These are phyloP conservation scores for Paraconiothyrium brasiliense DNA, from an alignment of 2,329 filamentous ascomycete species.

Conservation along the genomic window DNA sequence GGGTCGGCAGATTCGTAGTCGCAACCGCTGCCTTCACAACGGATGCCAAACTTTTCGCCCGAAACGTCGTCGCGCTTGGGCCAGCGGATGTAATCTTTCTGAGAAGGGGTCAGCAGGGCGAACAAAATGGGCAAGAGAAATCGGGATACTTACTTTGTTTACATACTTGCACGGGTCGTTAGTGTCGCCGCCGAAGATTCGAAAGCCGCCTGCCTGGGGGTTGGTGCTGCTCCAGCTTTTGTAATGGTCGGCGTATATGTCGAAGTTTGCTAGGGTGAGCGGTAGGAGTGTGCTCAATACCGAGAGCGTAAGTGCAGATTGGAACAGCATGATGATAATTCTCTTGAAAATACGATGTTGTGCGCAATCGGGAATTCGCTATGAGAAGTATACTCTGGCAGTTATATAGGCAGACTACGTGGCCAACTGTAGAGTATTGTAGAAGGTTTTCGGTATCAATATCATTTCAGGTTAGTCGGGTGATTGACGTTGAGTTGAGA, in stretches of 20 bases:
- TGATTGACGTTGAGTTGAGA: not conserved
- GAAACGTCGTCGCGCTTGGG: not conserved
- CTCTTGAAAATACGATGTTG: too few relatives aligned
- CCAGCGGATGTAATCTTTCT: not conserved
- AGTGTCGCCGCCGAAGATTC: not conserved
- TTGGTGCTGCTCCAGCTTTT: not conserved
- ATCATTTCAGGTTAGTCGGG: not conserved
- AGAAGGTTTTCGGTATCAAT: slow-evolving; percentile 1
- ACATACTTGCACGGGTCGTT: not conserved
- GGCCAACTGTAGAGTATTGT: slow-evolving; percentile 2
- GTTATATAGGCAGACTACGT: not conserved
- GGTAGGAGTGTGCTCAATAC: not conserved
- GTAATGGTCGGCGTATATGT: slow-evolving; percentile 2
- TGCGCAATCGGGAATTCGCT: not conserved
- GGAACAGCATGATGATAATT: not conserved
- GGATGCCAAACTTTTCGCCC: slow-evolving; percentile 1
- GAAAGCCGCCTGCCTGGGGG: not conserved
- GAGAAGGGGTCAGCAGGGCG: not conserved
- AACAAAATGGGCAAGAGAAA: not conserved
- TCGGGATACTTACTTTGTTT: not conserved
- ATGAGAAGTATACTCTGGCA: too few relatives aligned
- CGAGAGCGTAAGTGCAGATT: not conserved
- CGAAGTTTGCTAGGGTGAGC: slow-evolving; percentile 1
- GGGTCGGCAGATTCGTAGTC: not conserved
- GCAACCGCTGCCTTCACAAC: not conserved